Base-by-base conservation (phyloP, 2,329 filamentous ascomycete species). In the Lasiodiplodia theobromae region DNA sequence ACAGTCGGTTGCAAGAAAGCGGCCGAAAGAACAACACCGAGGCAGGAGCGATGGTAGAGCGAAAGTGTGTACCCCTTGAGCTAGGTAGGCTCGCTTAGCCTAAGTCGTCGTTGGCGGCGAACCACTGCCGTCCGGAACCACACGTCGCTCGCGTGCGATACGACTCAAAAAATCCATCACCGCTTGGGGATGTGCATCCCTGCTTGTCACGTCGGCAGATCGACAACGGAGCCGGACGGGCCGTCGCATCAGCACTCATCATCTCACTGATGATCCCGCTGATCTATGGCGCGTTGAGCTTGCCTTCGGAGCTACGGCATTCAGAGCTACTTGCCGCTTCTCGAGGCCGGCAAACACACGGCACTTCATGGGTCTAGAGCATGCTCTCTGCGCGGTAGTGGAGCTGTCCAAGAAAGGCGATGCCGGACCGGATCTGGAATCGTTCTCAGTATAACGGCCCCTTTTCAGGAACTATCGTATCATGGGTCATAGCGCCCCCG, bases 401-500 rank as follows among this genome's bases (percentile, higher is more conserved):
- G 53, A 38, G 40, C 31, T 37, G 7, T 34, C 18, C 37, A 38
- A 16, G 37, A n/a, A 14, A 10, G 37, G 57, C 23, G 4, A 60
- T 28, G 23, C 21, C 57, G 18, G 14, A 31, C 57, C 57, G 18
- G 21, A 60, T 60, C 11, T n/a, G 44, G 57, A 6, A 60, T 44
- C 56, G n/a, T 44, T 40, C 23, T 28, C 47, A 47, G 23, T 38
- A 38, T 44, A 40, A 28, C 23, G 34, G 23, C 57, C 57, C 57
- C 57, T 60, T 57, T 60, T 60, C 16, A 16, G 23, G 38, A 47
- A 38, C 57, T 16, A 47, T 47, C 44, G 7, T 21, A 47, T 28
- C 57, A 47, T 47, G 38, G 28, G 57, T 47, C 56, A 58, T 28
- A 44, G 56, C 23, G 56, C 56, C 3, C 14, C 34, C 37, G 21